Conservation (phyloP, 305 asterid genomes). For the Solanum hybrid region DNA sequence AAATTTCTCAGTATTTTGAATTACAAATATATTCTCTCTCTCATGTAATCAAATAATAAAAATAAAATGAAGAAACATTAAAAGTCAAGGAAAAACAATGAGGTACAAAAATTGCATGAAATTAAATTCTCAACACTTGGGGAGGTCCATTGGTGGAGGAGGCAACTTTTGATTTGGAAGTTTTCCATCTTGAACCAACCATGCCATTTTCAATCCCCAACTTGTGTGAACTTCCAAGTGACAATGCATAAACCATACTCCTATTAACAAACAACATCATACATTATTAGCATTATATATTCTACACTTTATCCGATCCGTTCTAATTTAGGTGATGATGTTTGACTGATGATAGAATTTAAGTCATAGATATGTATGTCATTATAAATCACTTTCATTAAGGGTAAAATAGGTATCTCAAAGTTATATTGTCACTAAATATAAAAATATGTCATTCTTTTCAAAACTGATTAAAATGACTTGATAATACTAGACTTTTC, state of each 20-base stretch:
- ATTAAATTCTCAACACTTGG: constrained; percentile 21
- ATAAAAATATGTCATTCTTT: not conserved
- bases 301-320: accelerated
- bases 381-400: not conserved
- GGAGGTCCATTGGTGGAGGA: constrained; percentile 43
- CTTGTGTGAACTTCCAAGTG: constrained; percentile 14
- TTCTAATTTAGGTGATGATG: not conserved
- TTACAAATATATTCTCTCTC: not conserved
- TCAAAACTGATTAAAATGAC: accelerated
- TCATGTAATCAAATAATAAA: not conserved
- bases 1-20: not conserved
- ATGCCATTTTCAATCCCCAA: constrained; percentile 50
- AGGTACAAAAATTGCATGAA: not conserved
- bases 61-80: not conserved
- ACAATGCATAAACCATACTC: constrained; percentile 13
- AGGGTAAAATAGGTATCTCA: not conserved
- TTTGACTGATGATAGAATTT: not conserved
- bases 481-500: not conserved
- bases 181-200: constrained; percentile 38
- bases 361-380: not conserved
- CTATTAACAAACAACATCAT: not conserved
- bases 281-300: not conserved
- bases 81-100: not conserved
- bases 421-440: not conserved
- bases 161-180: constrained; percentile 38